These are phyloP conservation scores for Rutstroemia sp. DNA, from an alignment of 2,329 filamentous ascomycete species.

Conservation along the genomic window DNA sequence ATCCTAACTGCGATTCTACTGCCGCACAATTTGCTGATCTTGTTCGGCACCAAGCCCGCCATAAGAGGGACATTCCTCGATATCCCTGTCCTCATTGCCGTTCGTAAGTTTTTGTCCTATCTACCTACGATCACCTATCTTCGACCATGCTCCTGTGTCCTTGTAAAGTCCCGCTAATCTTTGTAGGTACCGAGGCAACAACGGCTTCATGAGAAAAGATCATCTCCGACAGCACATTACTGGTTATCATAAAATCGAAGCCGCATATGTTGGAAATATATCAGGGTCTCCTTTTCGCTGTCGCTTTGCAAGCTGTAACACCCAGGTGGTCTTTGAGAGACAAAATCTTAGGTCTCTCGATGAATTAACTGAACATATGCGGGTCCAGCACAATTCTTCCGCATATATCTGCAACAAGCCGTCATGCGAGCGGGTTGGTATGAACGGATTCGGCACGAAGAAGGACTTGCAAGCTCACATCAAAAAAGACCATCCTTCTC, in stretches of 20 bases:
- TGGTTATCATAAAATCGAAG: neutral
- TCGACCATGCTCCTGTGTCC: rapidly evolving
- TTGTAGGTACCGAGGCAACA: neutral
- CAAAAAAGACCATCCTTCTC: conserved; percentile 15
- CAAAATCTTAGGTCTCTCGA: neutral
- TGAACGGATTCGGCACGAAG: neutral
- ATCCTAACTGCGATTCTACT: neutral
- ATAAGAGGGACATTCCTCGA: neutral
- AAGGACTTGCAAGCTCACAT: conserved; percentile 11
- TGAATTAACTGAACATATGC: neutral
- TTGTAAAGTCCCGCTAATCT: neutral
- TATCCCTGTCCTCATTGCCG: conserved; percentile 3
- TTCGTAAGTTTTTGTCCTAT: neutral
- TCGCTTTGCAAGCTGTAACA: too few relatives aligned
- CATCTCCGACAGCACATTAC: neutral
- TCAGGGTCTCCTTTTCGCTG: neutral
- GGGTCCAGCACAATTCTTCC: neutral
- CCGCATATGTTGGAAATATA: rapidly evolving
- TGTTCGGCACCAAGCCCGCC: neutral
- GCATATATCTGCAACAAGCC: neutral
- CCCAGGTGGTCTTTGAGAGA: rapidly evolving
- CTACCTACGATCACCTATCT: too few relatives aligned
- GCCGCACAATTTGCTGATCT: neutral
- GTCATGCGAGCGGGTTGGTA: neutral
- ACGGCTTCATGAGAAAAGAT: conserved; percentile 3